A percentile compares a stretch with the other conserved stretches of the same genome.
These are phyloP conservation scores for Fusarium sp. DNA, from an alignment of 2,329 filamentous ascomycete species.

Conservation along the genomic window DNA sequence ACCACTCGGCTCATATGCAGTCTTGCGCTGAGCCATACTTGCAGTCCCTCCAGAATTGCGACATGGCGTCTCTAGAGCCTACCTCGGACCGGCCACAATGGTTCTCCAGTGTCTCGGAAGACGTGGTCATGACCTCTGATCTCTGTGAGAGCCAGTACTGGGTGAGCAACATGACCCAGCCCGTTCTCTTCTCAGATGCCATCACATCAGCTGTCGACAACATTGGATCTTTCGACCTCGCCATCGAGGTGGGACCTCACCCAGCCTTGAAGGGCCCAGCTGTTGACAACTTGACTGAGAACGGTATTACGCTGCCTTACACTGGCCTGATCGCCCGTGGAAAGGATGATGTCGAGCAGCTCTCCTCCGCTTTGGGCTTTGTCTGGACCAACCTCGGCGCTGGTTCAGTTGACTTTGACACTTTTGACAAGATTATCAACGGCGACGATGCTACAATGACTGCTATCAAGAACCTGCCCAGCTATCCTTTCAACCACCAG, in stretches of 20 bases:
- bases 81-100: no score
- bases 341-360: background rate
- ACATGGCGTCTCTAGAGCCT: no score
- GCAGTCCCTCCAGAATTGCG: no score
- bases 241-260: constrained; percentile 17
- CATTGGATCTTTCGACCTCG: background rate
- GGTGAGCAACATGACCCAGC: constrained; percentile 8
- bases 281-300: background rate
- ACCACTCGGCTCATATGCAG: constrained; percentile 66
- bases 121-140: no score
- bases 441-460: no score
- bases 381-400: no score
- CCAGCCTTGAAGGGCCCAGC: background rate
- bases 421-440: no score
- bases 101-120: no score
- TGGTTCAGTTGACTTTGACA: no score
- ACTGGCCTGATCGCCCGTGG: background rate
- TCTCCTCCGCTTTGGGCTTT: no score
- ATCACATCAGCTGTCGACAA: background rate
- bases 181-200: constrained; percentile 12
- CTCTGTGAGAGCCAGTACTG: constrained; percentile 1
- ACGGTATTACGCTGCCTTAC: background rate
- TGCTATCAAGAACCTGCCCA: no score
- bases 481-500: no score
- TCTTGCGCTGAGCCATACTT: constrained; percentile 32